Conservation (phyloP, 2,329 filamentous ascomycete species). For the Fusarium tuaranense region DNA sequence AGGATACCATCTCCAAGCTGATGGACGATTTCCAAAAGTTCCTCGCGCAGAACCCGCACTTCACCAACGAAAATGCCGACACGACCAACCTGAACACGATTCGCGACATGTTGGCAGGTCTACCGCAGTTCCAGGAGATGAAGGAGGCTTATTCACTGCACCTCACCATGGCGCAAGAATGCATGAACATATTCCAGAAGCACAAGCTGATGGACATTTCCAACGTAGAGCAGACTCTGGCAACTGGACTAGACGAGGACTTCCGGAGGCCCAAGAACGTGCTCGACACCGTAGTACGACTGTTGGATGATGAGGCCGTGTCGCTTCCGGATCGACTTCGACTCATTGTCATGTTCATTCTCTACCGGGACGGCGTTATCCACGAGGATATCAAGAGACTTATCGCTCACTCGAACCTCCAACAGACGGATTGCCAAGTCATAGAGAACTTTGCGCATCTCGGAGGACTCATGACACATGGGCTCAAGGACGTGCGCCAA, state of each 20-base stretch:
- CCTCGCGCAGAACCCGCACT: conserved; percentile 90
- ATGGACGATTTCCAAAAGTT: conserved; percentile 95
- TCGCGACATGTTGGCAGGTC: conserved; percentile 94
- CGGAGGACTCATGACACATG: conserved; percentile 76
- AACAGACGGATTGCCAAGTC: conserved; percentile 77
- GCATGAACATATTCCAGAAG: conserved; percentile 91
- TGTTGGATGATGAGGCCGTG: conserved; percentile 88
- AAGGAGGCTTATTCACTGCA: conserved; percentile 96
- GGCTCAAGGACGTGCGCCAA: conserved; percentile 81
- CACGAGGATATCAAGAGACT: conserved; percentile 86
- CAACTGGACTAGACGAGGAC: conserved; percentile 94
- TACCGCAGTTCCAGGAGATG: conserved; percentile 95
- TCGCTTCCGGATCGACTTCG: conserved; percentile 81
- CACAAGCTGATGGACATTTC: conserved; percentile 89
- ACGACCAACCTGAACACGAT: conserved; percentile 88
- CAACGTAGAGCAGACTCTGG: conserved; percentile 88
- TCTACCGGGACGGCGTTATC: conserved; percentile 89
- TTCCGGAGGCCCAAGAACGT: conserved; percentile 91
- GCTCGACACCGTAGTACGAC: conserved; percentile 83
- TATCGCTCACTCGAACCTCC: conserved; percentile 83
- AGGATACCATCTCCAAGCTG: conserved; percentile 93
- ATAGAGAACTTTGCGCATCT: conserved; percentile 85
- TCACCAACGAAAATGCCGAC: conserved; percentile 78
- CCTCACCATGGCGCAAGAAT: conserved; percentile 95
- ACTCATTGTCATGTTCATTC: conserved; percentile 84